Base-by-base conservation (phyloP, 2,329 filamentous ascomycete species). In the Nemania sp. region DNA sequence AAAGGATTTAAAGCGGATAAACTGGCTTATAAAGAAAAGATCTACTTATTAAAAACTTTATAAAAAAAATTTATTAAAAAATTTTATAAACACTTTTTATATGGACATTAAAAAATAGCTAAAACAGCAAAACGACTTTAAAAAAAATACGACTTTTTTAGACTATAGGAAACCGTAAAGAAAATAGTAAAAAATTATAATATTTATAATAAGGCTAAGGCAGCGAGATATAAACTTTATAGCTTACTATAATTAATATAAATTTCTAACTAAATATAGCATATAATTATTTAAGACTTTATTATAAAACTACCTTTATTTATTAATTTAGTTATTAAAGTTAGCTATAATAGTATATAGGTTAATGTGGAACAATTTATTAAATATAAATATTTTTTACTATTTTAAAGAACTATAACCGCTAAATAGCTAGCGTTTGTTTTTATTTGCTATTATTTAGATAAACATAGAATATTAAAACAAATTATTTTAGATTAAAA, bases 151-250 rank as follows among this genome's bases (percentile, higher is more conserved):
- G 29, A 42, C 7, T 54, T 42, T 54, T 32, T 29, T 45, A 35
- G 34, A 29, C 13, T 52, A 42, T 29, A 21, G 42, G 42, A 52
- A 29, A 37, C 12, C 11, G 7, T n/a, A 40, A 20, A 39, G 9
- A 9, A 25, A 40, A 42, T 52, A 54, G n/a, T 54, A n/a, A 42
- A 42, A n/a, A 43, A 43, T 5, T 54, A 45, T 34, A 43, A 54
- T 54, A 42, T 43, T 29, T 54, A 34, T 42, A 42, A 54, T 34
- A 54, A 54, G 20, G 9, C 21, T 18, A 54, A 54, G 34, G 3
- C 9, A 29, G 6, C 9, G n/a, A 5, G 34, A 42, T 54, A 54
- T 54, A 54, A 54, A 34, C 39, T 13, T 15, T 54, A 54, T 43
- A 34, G 15, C n/a, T 18, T 54, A 45, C 17, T 54, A 29, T 42